Conservation (phyloP, 495 filamentous ascomycete species). For the Hamigera avellanea region DNA sequence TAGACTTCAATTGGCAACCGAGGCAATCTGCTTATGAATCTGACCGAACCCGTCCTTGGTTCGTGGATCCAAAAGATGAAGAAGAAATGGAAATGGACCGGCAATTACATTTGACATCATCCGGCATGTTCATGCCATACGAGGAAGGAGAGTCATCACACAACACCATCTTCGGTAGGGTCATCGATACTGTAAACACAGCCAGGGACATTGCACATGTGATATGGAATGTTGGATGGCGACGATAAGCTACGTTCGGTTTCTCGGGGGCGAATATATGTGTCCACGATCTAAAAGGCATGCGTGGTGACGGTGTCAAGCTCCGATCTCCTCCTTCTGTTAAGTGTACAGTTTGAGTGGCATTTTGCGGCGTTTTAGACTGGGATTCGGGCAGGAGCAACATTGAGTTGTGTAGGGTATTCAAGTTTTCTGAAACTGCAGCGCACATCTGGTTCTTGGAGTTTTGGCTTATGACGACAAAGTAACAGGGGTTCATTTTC, state of each 20-base stretch:
- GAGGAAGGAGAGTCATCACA: slow-evolving; percentile 52
- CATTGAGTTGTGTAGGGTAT: not conserved
- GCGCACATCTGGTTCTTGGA: too few relatives aligned
- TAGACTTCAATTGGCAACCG: slow-evolving; percentile 39
- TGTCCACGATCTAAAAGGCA: too few relatives aligned
- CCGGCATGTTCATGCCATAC: slow-evolving; percentile 80
- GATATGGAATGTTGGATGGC: slow-evolving; percentile 97
- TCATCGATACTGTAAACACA: slow-evolving; percentile 92
- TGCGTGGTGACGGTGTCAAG: too few relatives aligned
- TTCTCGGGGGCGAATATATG: too few relatives aligned
- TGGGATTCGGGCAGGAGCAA: not conserved
- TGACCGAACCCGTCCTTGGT: slow-evolving; percentile 22
- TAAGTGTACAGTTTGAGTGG: not conserved
- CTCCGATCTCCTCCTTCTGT: too few relatives aligned
- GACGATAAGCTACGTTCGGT: slow-evolving; percentile 36
- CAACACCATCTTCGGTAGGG: slow-evolving; percentile 59
- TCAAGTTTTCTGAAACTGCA: not conserved
- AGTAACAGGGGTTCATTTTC: too few relatives aligned
- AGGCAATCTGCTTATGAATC: slow-evolving; percentile 9
- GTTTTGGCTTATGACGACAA: too few relatives aligned
- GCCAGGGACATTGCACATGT: slow-evolving; percentile 93
- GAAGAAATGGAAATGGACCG: slow-evolving; percentile 17
- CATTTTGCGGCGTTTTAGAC: slow-evolving; percentile 1
- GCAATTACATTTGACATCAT: slow-evolving; percentile 56
- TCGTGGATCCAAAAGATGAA: slow-evolving; percentile 23